phyloP scores from a whole-genome alignment of 2,329 filamentous ascomycete genomes.

The Orbilia blumenaviensis region DNA sequence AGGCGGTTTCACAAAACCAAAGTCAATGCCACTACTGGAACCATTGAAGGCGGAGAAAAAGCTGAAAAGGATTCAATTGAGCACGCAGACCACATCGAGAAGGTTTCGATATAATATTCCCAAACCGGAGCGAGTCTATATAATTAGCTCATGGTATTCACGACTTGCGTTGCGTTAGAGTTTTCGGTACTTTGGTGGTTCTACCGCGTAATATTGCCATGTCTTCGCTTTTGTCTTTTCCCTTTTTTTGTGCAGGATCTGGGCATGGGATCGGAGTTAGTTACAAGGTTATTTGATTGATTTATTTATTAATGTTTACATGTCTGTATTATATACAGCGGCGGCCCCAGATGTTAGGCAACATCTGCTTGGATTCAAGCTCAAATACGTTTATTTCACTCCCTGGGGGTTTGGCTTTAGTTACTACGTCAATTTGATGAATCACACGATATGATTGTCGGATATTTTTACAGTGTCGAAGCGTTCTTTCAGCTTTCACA shows the following conservation, averaged over 20 bases:
- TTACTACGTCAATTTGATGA: too few relatives aligned
- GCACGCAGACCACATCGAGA: slow-evolving; percentile 5
- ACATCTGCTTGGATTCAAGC: neutral
- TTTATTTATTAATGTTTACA: too few relatives aligned
- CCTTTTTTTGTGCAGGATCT: slow-evolving; percentile 6
- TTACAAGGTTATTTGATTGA: neutral
- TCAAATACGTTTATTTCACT: neutral
- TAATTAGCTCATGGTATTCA: too few relatives aligned
- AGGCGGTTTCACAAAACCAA: slow-evolving; percentile 61
- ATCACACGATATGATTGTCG: too few relatives aligned
- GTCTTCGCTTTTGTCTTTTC: slow-evolving; percentile 3
- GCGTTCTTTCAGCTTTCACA: too few relatives aligned
- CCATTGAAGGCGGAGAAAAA: neutral
- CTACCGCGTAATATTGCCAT: neutral
- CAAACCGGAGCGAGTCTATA: neutral
- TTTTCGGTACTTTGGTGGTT: neutral
- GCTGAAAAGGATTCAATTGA: slow-evolving; percentile 29
- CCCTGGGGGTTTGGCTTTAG: too few relatives aligned
- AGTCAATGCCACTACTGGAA: slow-evolving; percentile 58
- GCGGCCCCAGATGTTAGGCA: too few relatives aligned
- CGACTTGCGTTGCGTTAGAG: too few relatives aligned
- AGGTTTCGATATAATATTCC: slow-evolving; percentile 14
- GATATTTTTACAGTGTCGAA: too few relatives aligned
- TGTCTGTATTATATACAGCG: too few relatives aligned
- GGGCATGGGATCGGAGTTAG: slow-evolving; percentile 2